These are phyloP conservation scores for Mollisiaceae sp. DNA, from an alignment of 2,329 filamentous ascomycete species.

Conservation along the genomic window DNA sequence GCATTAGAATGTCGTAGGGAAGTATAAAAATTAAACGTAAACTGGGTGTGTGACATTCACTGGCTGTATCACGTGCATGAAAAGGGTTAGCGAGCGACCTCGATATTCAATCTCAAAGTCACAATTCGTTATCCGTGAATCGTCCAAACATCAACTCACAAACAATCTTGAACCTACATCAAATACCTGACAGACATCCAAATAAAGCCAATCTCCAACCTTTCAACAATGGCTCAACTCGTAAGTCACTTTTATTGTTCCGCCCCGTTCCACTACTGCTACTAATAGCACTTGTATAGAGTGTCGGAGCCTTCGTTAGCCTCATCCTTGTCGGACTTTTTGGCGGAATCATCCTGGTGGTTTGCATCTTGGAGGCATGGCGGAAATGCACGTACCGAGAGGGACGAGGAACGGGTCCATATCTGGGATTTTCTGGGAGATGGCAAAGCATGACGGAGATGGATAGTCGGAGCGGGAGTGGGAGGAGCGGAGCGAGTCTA, in stretches of 20 bases:
- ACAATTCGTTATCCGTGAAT: neutral
- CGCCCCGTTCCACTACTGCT: too few species aligned
- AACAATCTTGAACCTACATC: neutral
- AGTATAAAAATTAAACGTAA: neutral
- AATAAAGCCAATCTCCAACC: neutral
- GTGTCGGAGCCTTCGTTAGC: neutral
- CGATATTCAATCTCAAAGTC: neutral
- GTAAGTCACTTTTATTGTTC: neutral
- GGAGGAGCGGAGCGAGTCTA: neutral
- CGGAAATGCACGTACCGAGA: neutral
- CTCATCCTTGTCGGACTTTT: neutral
- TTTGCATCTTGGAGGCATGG: neutral
- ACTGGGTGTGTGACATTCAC: neutral
- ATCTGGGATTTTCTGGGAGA: neutral
- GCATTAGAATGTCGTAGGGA: neutral
- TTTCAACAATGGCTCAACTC: neutral
- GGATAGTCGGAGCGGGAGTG: neutral
- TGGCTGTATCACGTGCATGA: neutral
- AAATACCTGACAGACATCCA: neutral
- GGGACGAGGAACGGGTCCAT: constrained; percentile 3
- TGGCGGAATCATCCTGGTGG: neutral
- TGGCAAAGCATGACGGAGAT: neutral
- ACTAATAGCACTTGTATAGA: neutral
- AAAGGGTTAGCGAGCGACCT: constrained; percentile 1
- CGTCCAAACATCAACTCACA: neutral